These are phyloP conservation scores for Suillus cothurnatus DNA, from an alignment of 768 basidiomycete species.

Conservation along the genomic window DNA sequence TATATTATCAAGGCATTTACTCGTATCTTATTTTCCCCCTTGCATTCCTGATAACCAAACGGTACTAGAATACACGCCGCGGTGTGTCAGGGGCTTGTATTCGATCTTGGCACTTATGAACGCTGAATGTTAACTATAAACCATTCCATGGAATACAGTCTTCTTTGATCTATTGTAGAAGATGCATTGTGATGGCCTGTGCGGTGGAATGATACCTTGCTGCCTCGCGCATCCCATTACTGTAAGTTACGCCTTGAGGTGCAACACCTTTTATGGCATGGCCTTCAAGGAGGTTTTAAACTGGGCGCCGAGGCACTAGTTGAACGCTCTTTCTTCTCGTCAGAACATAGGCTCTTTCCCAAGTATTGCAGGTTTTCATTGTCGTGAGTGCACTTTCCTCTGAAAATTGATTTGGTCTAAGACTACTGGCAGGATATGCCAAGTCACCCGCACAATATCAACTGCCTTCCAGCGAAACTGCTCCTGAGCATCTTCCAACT, in stretches of 20 bases:
- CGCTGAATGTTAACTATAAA: background rate
- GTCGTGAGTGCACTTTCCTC: background rate
- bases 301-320: background rate
- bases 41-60: background rate
- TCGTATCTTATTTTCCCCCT: background rate
- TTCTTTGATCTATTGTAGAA: background rate
- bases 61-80: background rate
- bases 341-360: background rate
- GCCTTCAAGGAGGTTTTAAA: conserved; percentile 1
- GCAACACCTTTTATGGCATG: conserved; percentile 3
- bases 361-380: background rate
- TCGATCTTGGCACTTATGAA: background rate
- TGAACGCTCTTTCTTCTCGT: background rate
- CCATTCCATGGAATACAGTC: background rate
- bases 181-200: background rate
- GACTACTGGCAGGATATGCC: background rate
- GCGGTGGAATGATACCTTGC: background rate
- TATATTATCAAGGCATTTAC: background rate
- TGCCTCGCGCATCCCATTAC: background rate
- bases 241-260: background rate
- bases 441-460: background rate
- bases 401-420: background rate
- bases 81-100: background rate
- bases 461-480: background rate
- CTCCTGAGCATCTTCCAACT: conserved; percentile 2